phyloP scores from a whole-genome alignment of 2,329 filamentous ascomycete genomes.

The Helicocarpus griseus region DNA sequence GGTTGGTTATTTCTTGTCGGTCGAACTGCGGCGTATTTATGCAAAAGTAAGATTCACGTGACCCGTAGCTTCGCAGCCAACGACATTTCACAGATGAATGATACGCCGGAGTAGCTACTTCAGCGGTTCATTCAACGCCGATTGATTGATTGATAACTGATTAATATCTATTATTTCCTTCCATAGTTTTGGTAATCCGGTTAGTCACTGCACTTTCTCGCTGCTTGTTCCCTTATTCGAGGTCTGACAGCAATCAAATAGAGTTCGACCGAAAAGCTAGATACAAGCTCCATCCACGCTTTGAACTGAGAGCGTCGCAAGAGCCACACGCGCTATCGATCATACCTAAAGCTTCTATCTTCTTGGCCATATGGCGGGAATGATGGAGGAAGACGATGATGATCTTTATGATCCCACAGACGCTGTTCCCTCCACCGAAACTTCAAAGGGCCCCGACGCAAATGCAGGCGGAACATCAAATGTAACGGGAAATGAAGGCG shows the following conservation, averaged over 20 bases:
- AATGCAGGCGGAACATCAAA: constrained; percentile 16
- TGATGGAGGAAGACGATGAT: constrained; percentile 39
- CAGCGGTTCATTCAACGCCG: too few relatives aligned
- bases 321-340: background rate
- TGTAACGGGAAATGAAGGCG: constrained; percentile 17
- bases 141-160: too few relatives aligned
- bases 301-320: background rate
- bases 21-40: too few relatives aligned
- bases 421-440: constrained; percentile 21
- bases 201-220: too few relatives aligned
- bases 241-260: background rate
- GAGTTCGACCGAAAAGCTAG: background rate
- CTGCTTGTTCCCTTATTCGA: too few relatives aligned
- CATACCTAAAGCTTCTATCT: background rate
- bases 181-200: too few relatives aligned
- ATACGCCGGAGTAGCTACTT: too few relatives aligned
- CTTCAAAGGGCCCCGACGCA: constrained; percentile 21
- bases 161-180: too few relatives aligned
- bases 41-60: too few relatives aligned
- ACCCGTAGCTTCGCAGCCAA: too few relatives aligned
- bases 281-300: background rate
- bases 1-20: background rate
- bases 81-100: too few relatives aligned
- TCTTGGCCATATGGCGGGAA: constrained; percentile 9
- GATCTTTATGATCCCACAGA: constrained; percentile 38